A percentile compares a stretch with the other conserved stretches of the same genome.
phyloP scores from a whole-genome alignment of 129 eudicot genomes.

The sunflower (Helianthus annuus) region HanXRQr2.0-SUNRISE NC_035445.2:137524905-137525404 shows the following conservation, averaged over 20 bases:
- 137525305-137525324: neutral
- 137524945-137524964: neutral
- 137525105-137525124: neutral
- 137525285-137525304: slow-evolving; percentile 1
- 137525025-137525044: neutral
- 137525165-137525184: neutral
- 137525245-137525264: neutral
- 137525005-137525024: neutral
- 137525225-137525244: neutral
- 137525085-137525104: neutral
- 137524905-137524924: neutral
- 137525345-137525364: slow-evolving; percentile 3
- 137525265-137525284: neutral
- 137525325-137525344: neutral
- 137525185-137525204: neutral
- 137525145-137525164: neutral
- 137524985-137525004: slow-evolving; percentile 1
- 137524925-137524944: neutral
- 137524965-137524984: neutral
- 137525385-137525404: neutral
- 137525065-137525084: neutral
- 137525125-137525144: neutral
- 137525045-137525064: neutral
- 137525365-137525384: neutral
- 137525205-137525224: neutral